Percentiles rank a stretch among this genome's conserved stretches.
These are phyloP conservation scores for Dothistroma pini DNA, from an alignment of 2,329 filamentous ascomycete genomes.

Conservation along the genomic window DNA sequence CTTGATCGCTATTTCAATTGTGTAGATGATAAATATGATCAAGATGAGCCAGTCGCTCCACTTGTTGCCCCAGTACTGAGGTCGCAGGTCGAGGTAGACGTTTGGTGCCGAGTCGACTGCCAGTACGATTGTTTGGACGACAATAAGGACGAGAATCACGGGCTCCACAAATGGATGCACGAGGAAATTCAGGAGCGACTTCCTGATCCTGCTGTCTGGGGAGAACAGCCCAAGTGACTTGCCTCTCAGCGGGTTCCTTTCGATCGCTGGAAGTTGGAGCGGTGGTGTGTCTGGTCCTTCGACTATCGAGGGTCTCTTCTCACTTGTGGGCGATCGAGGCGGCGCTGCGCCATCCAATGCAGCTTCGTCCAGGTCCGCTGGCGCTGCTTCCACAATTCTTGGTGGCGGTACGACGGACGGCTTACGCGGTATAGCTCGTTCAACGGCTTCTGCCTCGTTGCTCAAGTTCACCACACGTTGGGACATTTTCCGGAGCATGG, in stretches of 20 bases:
- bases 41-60: constrained; percentile 78
- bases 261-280: constrained; percentile 27
- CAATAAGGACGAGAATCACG: constrained; percentile 77
- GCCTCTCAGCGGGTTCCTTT: constrained; percentile 74
- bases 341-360: constrained; percentile 26
- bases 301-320: constrained; percentile 33
- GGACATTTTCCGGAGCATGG: constrained; percentile 69
- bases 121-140: constrained; percentile 83
- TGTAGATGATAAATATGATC: constrained; percentile 83
- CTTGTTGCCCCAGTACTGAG: constrained; percentile 61
- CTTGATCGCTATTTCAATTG: constrained; percentile 74
- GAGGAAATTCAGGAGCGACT: constrained; percentile 73
- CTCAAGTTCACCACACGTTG: constrained; percentile 97
- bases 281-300: constrained; percentile 24
- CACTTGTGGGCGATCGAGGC: constrained; percentile 27
- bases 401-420: constrained; percentile 44
- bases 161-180: constrained; percentile 87
- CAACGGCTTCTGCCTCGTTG: constrained; percentile 81
- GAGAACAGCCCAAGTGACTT: constrained; percentile 82
- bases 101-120: constrained; percentile 68
- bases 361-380: constrained; percentile 1
- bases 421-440: constrained; percentile 64
- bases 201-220: constrained; percentile 69
- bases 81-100: constrained; percentile 62
- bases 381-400: constrained; percentile 5